These are phyloP conservation scores for Amanita molliuscula DNA, from an alignment of 768 basidiomycete genomes.

Conservation along the genomic window DNA sequence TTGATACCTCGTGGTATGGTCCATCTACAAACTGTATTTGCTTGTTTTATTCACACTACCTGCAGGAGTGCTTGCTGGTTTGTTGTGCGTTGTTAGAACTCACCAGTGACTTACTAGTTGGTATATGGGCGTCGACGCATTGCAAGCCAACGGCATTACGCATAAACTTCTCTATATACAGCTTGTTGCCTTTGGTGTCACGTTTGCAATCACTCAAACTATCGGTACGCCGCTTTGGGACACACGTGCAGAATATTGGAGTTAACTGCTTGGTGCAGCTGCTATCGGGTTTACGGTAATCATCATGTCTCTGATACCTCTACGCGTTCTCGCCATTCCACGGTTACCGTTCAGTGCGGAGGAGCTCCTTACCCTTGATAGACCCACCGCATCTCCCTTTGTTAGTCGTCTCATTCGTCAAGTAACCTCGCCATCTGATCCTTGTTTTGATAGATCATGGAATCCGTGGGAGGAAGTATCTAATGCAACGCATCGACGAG, in stretches of 20 bases:
- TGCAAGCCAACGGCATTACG: constrained; percentile 76
- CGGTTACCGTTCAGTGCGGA: constrained; percentile 63
- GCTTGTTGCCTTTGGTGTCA: constrained; percentile 75
- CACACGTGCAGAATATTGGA: too few species aligned
- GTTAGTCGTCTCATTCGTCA: constrained; percentile 33
- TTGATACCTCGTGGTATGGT: constrained; percentile 61
- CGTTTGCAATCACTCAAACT: constrained; percentile 87
- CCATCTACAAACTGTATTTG: constrained; percentile 5
- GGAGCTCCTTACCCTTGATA: constrained; percentile 80
- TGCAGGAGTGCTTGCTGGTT: constrained; percentile 64
- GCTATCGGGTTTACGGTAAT: constrained; percentile 89
- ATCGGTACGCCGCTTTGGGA: constrained; percentile 39
- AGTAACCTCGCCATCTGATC: neutral
- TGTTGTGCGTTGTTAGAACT: constrained; percentile 52
- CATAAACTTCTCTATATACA: constrained; percentile 74
- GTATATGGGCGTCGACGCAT: constrained; percentile 86
- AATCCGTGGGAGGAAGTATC: constrained; percentile 16
- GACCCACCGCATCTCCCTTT: constrained; percentile 81
- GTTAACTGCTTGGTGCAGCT: constrained; percentile 27
- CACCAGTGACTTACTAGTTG: constrained; percentile 35
- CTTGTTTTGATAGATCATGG: constrained; percentile 12
- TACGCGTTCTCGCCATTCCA: constrained; percentile 66
- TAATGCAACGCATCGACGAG: neutral
- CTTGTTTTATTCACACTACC: neutral
- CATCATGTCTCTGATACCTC: constrained; percentile 73